These are phyloP conservation scores for Periconia digitata DNA, from an alignment of 2,329 filamentous ascomycete species.

Conservation along the genomic window DNA sequence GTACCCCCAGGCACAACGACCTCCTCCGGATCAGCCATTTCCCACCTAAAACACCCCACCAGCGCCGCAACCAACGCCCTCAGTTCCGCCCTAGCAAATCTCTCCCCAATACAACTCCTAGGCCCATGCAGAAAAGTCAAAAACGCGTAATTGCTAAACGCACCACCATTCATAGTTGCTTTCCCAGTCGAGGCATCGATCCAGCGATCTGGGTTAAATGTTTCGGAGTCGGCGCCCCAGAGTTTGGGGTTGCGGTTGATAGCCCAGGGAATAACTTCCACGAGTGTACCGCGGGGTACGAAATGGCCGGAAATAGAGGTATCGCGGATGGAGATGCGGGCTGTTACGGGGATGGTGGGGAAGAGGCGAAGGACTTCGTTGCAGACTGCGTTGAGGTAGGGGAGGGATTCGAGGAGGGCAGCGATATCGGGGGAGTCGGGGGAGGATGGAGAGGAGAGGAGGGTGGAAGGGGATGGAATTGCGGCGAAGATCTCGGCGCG, in stretches of 20 bases:
- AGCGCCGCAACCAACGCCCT: slow-evolving; percentile 40
- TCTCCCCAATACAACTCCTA: slow-evolving; percentile 43
- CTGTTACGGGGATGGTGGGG: slow-evolving; percentile 40
- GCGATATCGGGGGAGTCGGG: slow-evolving; percentile 27
- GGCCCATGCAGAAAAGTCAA: slow-evolving; percentile 50
- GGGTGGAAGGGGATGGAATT: slow-evolving; percentile 52
- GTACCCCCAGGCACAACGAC: slow-evolving; percentile 34
- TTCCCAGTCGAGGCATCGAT: slow-evolving; percentile 41
- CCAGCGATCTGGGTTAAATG: slow-evolving; percentile 50
- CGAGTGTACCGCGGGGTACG: slow-evolving; percentile 44
- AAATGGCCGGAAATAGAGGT: slow-evolving; percentile 36
- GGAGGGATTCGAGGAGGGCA: slow-evolving; percentile 45
- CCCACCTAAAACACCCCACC: slow-evolving; percentile 36
- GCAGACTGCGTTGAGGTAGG: slow-evolving; percentile 50
- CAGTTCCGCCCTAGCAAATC: slow-evolving; percentile 42
- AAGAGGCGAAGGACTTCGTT: slow-evolving; percentile 46
- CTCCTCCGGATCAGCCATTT: slow-evolving; percentile 35
- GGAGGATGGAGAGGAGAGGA: slow-evolving; percentile 14
- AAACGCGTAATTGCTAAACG: slow-evolving; percentile 43
- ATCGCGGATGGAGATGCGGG: slow-evolving; percentile 34
- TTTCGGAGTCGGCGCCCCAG: slow-evolving; percentile 47
- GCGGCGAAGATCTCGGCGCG: slow-evolving; percentile 66
- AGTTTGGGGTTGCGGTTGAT: slow-evolving; percentile 46
- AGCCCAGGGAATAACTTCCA: slow-evolving; percentile 45
- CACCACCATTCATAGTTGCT: slow-evolving; percentile 44